Evolutionary conservation across 495 filamentous ascomycete genomes (phyloP), one percentile per base, ranked within the genome.

Genomic region (Xylaria grammica): DNA sequence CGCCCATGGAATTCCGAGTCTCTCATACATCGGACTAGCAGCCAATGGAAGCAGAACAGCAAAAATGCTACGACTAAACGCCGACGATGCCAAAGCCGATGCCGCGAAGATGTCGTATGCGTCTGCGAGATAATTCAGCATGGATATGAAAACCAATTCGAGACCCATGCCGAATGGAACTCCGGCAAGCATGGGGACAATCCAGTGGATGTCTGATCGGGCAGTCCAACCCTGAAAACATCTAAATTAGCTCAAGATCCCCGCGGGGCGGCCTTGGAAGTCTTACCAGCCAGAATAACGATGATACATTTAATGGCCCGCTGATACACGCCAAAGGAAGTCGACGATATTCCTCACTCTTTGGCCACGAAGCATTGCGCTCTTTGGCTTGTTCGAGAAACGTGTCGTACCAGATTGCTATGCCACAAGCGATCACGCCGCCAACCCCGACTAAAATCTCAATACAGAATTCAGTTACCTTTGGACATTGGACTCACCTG

Each of bases 151-250:
- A 26, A 91, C 85, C 15, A 79, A 79, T 9, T 80, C 82, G 61
- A 90, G 90, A 0, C 89, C 89, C 0, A 83, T 78, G 15, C 88
- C 87, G 72, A 90, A 91, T 5, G 87, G 85, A 13, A 91, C 77
- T 9, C 88, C 87, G 0, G 87, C 84, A 11, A 90, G 67, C 53
- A 90, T 82, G 10, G 88, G 87, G 63, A 80, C 81, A 49, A 89
- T 82, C 87, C 87, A 90, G 67, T 86, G 89, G 15, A 90, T 86
- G 29, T 19, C 17, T 48, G 17, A 19, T 19, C 17, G 6, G 44
- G 44, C 44, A 48, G 44, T 8, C 7, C 6, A 48, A 48, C 44
- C 44, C n/a, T n/a, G n/a, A n/a, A n/a, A n/a, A n/a, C n/a, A n/a
- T n/a, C n/a, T n/a, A n/a, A n/a, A n/a, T n/a, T n/a, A n/a, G n/a